These are phyloP conservation scores for Wickerhamiella brachini DNA, from an alignment of 805 yeast genomes.

Conservation along the genomic window DNA sequence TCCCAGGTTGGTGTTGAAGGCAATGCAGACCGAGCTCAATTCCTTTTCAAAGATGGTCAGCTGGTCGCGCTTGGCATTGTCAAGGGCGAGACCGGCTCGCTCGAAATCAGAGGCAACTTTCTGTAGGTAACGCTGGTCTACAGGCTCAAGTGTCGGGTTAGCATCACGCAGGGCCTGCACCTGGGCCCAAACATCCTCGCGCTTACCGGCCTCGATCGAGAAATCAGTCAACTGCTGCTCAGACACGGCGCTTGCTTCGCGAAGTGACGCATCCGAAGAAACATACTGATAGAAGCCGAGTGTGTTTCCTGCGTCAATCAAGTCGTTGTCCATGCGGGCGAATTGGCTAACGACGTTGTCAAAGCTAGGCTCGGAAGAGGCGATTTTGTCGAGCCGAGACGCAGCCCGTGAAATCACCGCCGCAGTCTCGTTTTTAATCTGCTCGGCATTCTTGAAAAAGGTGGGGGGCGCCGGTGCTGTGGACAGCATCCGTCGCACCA, in stretches of 20 bases:
- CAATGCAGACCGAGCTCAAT: slow-evolving; percentile 41
- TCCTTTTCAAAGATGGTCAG: slow-evolving; percentile 46
- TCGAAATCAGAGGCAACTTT: slow-evolving; percentile 44
- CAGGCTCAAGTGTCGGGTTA: slow-evolving; percentile 30
- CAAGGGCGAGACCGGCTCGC: slow-evolving; percentile 56
- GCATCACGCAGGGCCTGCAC: slow-evolving; percentile 38
- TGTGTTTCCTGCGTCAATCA: slow-evolving; percentile 33
- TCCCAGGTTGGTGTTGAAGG: slow-evolving; percentile 52
- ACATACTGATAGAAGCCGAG: slow-evolving; percentile 63
- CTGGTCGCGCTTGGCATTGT: slow-evolving; percentile 39
- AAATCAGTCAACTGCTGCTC: slow-evolving; percentile 43
- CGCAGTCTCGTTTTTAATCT: not conserved
- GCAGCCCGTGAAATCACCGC: not conserved
- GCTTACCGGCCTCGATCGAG: slow-evolving; percentile 47
- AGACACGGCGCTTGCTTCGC: slow-evolving; percentile 58
- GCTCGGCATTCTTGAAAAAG: not conserved
- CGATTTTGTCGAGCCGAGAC: not conserved
- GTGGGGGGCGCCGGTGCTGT: not conserved
- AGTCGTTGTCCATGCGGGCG: slow-evolving; percentile 32
- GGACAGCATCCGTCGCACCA: not conserved
- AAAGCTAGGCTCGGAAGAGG: not conserved
- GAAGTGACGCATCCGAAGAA: slow-evolving; percentile 44
- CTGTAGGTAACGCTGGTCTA: slow-evolving; percentile 42
- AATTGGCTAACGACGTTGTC: not conserved
- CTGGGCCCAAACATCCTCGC: slow-evolving; percentile 51